Conservation (phyloP, 2,329 filamentous ascomycete genomes). For the Ascosphaera aggregata region DNA sequence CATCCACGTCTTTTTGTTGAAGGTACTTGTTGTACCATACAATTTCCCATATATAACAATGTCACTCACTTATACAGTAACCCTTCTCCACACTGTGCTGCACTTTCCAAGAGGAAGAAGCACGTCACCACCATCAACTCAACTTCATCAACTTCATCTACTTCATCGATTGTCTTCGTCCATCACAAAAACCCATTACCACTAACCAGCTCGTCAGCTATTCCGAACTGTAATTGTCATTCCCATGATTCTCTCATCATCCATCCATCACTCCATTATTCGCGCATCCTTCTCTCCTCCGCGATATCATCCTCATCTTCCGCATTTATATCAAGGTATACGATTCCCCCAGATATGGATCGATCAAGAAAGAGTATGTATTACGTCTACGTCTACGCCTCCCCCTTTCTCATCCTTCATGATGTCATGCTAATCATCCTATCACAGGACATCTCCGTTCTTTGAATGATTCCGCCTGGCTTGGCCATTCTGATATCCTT, state of each 20-base stretch:
- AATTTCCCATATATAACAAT: no score
- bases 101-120: no score
- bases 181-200: not conserved
- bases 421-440: slow-evolving; percentile 2
- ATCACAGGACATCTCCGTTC: slow-evolving; percentile 62
- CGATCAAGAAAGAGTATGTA: slow-evolving; percentile 25
- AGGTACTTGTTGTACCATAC: no score
- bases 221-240: slow-evolving; percentile 13
- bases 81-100: no score
- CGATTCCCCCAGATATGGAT: slow-evolving; percentile 16
- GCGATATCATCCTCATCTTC: slow-evolving; percentile 7
- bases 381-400: slow-evolving; percentile 1
- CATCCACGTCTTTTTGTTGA: no score
- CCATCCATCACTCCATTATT: slow-evolving; percentile 14
- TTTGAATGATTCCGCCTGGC: slow-evolving; percentile 72
- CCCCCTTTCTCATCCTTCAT: not conserved
- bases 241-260: slow-evolving; percentile 14
- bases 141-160: no score
- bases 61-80: no score
- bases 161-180: no score
- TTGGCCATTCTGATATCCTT: slow-evolving; percentile 55
- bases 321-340: slow-evolving; percentile 2
- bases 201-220: not conserved
- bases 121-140: no score
- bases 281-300: slow-evolving; percentile 14